A percentile compares a stretch with the other conserved stretches of the same genome.
These are phyloP conservation scores for Lunularia cruciata DNA, from an alignment of 225 moss, liverwort and hornwort species.

Conservation along the genomic window DNA sequence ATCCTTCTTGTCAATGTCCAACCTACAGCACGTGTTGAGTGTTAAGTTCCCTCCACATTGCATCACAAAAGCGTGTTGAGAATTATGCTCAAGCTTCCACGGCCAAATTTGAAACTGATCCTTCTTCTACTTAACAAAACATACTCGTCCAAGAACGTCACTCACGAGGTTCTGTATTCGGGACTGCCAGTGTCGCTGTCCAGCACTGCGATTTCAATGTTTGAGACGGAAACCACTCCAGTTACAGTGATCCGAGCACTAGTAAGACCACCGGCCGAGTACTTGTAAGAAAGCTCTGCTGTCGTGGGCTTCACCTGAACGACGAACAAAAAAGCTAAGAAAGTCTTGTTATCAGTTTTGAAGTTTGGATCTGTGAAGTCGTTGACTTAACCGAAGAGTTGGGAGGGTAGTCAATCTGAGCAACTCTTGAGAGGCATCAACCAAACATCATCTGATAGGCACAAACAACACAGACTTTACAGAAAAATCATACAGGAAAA, in stretches of 20 bases:
- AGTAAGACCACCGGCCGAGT: slow-evolving; percentile 51
- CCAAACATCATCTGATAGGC: too few species aligned
- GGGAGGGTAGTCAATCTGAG: too few species aligned
- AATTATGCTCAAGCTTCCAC: too few species aligned
- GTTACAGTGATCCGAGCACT: slow-evolving; percentile 50
- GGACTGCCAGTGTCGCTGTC: slow-evolving; percentile 59
- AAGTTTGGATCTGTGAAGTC: too few species aligned
- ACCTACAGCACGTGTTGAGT: slow-evolving; percentile 1
- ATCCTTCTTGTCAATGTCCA: slow-evolving; percentile 49
- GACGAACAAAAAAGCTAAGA: too few species aligned
- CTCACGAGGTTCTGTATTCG: slow-evolving; percentile 45
- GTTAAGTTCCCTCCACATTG: neutral
- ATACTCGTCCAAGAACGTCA: neutral
- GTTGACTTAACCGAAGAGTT: too few species aligned
- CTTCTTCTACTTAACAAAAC: too few species aligned
- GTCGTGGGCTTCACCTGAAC: slow-evolving; percentile 53
- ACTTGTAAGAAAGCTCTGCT: slow-evolving; percentile 36
- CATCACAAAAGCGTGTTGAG: neutral
- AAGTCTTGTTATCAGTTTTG: too few species aligned
- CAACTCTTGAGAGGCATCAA: too few species aligned
- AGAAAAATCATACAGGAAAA: too few species aligned
- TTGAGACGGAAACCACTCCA: slow-evolving; percentile 53
- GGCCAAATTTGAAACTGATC: too few species aligned
- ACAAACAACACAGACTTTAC: too few species aligned
- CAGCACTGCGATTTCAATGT: slow-evolving; percentile 53